Evolutionary conservation across 2,329 filamentous ascomycete species (phyloP), one percentile per base, ranked within the genome.

Genomic region (Calonectria fujianensis): DNA sequence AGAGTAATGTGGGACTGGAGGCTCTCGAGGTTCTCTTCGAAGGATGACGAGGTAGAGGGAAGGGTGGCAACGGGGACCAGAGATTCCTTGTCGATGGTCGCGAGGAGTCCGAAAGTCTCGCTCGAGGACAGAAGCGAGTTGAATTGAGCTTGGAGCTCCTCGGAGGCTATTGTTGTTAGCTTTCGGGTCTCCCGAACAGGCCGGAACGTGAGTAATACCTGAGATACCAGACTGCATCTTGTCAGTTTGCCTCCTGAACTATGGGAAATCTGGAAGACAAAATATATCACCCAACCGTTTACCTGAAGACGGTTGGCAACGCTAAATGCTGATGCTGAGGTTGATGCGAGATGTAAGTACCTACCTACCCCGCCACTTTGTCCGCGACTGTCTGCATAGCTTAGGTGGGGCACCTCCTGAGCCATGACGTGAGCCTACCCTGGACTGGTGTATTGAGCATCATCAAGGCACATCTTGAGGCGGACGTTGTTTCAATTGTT

Each of bases 191-290:
- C 48, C n/a, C 6, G 35, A 9, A 13, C 37, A 20, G 31, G n/a
- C 41, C 54, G 24, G 64, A 9, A 24, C 24, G 18, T 5, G 11
- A 32, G 63, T n/a, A 82, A 66, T 88, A 93, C 93, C 93, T 85
- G 93, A 91, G 80, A 95, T 95, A 85, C 94, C 94, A 45, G 94
- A 95, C 88, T 96, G 94, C 94, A 95, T 95, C 68, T 75, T 84
- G 59, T 37, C 70, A 48, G 45, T 29, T n/a, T 69, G 50, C 37
- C 50, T 50, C 37, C 41, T 37, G 18, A 24, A 45, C 32, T 27
- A 29, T 32, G 31, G 18, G n/a, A 6, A 24, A 29, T 41, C 27
- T n/a, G 13, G 16, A 35, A 61, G 39, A 51, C 51, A 69, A 48
- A 61, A n/a, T 27, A 45, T 32, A 59, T n/a, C 39, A 32, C 41